These are phyloP conservation scores for Hortaea sp. DNA, from an alignment of 2,329 filamentous ascomycete species.

Conservation along the genomic window DNA sequence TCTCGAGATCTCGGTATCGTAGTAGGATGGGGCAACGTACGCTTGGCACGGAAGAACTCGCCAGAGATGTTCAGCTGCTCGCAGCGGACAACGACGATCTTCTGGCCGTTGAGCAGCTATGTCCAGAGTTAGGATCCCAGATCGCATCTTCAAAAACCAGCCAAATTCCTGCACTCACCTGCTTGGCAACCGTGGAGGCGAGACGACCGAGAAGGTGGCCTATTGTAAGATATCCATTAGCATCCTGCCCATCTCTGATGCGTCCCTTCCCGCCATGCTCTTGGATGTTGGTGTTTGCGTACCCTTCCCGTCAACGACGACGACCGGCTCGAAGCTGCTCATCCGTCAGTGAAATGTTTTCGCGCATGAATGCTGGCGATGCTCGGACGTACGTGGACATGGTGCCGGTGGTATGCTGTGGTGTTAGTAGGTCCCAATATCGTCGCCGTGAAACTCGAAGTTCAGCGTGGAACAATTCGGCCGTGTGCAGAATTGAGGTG, in stretches of 20 bases:
- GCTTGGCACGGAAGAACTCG: conserved; percentile 99
- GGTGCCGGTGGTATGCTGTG: conserved; percentile 28
- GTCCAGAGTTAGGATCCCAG: too few species aligned
- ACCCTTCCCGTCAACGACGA: conserved; percentile 99
- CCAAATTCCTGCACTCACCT: conserved; percentile 27
- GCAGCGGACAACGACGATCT: conserved; percentile 97
- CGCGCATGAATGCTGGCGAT: neutral
- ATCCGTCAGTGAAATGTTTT: neutral
- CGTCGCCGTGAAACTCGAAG: neutral
- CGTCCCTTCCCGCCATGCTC: neutral
- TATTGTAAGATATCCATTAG: neutral
- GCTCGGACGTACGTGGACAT: conserved; percentile 41
- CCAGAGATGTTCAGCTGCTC: conserved; percentile 99
- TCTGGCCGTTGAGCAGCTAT: conserved; percentile 86
- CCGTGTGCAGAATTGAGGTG: neutral
- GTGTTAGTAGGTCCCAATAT: neutral
- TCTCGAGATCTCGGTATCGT: neutral
- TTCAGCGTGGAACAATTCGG: neutral
- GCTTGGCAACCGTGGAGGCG: conserved; percentile 96
- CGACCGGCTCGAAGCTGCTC: conserved; percentile 45
- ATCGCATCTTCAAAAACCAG: too few species aligned
- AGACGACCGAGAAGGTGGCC: conserved; percentile 97
- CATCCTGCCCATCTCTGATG: neutral
- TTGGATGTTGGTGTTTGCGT: neutral
- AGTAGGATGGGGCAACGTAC: conserved; percentile 55